Conservation (phyloP, 176 grass and related monocot species). For the Ensete ventricosum region DNA sequence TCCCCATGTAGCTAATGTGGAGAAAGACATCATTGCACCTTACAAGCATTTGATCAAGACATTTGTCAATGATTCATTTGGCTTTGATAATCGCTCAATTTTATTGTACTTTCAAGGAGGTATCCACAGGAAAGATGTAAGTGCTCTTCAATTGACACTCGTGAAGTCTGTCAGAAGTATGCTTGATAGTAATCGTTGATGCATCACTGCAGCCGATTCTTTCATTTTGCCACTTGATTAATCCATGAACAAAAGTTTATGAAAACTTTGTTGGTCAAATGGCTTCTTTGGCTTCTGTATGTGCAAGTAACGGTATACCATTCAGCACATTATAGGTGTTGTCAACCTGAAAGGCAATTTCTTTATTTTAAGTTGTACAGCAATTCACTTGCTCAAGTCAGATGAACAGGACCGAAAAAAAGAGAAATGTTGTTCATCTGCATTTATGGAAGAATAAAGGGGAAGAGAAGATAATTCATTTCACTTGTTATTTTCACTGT, state of each 20-base stretch:
- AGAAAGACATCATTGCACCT: constrained; percentile 77
- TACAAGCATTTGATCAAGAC: constrained; percentile 70
- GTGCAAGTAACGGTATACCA: too few relatives aligned
- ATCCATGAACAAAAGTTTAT: background rate
- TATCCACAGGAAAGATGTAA: constrained; percentile 97
- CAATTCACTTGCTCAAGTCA: too few relatives aligned
- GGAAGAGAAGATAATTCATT: background rate
- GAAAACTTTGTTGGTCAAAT: background rate
- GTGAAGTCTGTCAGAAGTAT: background rate
- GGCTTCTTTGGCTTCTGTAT: too few relatives aligned
- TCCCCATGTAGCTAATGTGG: constrained; percentile 61
- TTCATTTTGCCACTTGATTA: background rate
- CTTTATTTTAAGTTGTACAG: too few relatives aligned
- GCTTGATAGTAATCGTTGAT: background rate
- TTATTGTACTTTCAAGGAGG: constrained; percentile 78
- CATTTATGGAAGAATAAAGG: too few relatives aligned
- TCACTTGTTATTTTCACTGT: background rate
- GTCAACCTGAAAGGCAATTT: too few relatives aligned
- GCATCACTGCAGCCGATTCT: background rate
- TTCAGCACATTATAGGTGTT: too few relatives aligned
- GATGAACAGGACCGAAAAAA: too few relatives aligned
- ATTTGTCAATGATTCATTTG: constrained; percentile 44
- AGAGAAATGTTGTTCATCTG: too few relatives aligned
- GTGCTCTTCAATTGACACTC: background rate
- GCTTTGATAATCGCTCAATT: constrained; percentile 53